Conservation (phyloP, 2,329 filamentous ascomycete genomes). For the Pseudocercospora cruenta region DNA sequence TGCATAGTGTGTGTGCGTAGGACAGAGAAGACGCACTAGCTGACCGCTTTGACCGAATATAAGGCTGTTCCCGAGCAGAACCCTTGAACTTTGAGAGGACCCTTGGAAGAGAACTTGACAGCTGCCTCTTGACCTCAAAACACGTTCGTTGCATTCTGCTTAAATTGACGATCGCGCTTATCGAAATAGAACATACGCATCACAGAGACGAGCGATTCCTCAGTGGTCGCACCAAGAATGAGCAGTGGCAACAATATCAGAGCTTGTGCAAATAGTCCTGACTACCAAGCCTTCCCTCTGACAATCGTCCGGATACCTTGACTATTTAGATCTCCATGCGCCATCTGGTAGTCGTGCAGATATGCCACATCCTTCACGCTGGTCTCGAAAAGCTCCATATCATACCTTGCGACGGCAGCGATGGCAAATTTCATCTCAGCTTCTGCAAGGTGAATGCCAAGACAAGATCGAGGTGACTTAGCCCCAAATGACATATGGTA, state of each 20-base stretch:
- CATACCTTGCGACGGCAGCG: slow-evolving; percentile 37
- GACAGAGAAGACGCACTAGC: slow-evolving; percentile 2
- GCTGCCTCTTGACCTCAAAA: neutral
- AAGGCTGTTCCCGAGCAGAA: neutral
- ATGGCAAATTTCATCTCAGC: slow-evolving; percentile 40
- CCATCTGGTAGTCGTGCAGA: slow-evolving; percentile 20
- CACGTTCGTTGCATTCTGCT: neutral
- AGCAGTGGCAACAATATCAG: too few relatives aligned
- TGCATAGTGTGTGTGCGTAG: slow-evolving; percentile 1
- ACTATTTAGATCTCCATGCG: slow-evolving; percentile 15
- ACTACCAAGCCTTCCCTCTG: slow-evolving; percentile 2
- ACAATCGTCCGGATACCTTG: slow-evolving; percentile 10
- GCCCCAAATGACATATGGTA: slow-evolving; percentile 40
- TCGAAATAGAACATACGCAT: too few relatives aligned
- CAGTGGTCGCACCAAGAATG: too few relatives aligned
- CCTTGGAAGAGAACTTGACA: neutral
- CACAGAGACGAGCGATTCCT: too few relatives aligned
- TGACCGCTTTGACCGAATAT: neutral
- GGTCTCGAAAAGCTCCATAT: slow-evolving; percentile 35
- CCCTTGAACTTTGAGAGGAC: neutral
- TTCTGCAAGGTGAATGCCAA: slow-evolving; percentile 41
- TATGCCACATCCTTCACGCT: slow-evolving; percentile 25
- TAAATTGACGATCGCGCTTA: too few relatives aligned
- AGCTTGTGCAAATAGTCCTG: too few relatives aligned
- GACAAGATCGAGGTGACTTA: slow-evolving; percentile 34